Evolutionary conservation across 2,329 filamentous ascomycete species (phyloP).

Genomic region (Fusarium illudens): DNA sequence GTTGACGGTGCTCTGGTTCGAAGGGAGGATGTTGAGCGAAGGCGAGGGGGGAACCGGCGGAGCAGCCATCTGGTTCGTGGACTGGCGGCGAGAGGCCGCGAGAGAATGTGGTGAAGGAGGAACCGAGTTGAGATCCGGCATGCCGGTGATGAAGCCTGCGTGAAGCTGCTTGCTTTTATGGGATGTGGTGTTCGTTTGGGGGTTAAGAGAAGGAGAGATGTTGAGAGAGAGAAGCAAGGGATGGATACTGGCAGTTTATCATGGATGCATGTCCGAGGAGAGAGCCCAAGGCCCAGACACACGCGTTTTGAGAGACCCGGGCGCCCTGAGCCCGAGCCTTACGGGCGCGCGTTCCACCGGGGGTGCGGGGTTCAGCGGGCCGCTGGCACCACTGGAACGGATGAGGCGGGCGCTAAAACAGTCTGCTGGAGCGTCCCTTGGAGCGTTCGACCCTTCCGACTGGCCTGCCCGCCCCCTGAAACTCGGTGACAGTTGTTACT

Average conservation of each 20-base stretch:
- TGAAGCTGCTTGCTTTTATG: not conserved
- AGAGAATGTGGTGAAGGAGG: slow-evolving; percentile 59
- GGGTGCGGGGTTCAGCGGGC: slow-evolving; percentile 34
- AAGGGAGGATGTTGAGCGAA: slow-evolving; percentile 65
- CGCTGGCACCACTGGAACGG: slow-evolving; percentile 31
- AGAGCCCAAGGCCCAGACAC: not conserved
- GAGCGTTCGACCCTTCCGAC: slow-evolving; percentile 3
- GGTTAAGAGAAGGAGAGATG: not conserved
- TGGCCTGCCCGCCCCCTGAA: slow-evolving; percentile 7
- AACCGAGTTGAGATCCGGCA: slow-evolving; percentile 67
- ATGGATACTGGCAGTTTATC: not conserved
- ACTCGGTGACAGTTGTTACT: not conserved
- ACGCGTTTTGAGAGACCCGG: slow-evolving; percentile 19
- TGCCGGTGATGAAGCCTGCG: slow-evolving; percentile 42
- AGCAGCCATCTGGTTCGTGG: slow-evolving; percentile 55
- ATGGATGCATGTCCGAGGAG: not conserved
- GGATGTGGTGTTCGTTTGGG: no score
- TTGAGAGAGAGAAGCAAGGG: no score
- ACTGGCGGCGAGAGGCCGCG: slow-evolving; percentile 54
- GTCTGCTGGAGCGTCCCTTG: slow-evolving; percentile 12
- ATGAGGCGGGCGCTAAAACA: slow-evolving; percentile 35
- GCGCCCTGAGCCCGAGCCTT: not conserved
- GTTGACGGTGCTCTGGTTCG: slow-evolving; percentile 61
- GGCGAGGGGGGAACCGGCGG: slow-evolving; percentile 51
- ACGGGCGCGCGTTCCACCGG: slow-evolving; percentile 19